Evolutionary conservation across 2,329 filamentous ascomycete species (phyloP).

Genomic region (Plenodomus biglobosus): DNA sequence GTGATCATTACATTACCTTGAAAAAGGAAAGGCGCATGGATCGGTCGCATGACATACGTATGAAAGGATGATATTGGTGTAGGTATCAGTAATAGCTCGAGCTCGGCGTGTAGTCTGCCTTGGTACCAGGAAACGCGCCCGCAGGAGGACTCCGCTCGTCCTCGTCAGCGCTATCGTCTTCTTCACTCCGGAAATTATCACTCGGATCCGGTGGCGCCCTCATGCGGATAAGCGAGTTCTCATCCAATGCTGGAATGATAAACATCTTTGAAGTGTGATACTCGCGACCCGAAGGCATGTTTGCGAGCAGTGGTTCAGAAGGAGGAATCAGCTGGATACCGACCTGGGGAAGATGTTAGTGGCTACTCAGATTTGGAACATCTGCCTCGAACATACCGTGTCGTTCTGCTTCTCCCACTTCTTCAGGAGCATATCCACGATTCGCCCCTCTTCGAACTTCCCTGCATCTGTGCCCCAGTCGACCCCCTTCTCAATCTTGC

Average conservation of each 20-base stretch:
- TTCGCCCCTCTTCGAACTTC: conserved; percentile 77
- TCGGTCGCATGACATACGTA: no score
- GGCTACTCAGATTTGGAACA: not conserved
- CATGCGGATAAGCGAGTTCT: conserved; percentile 62
- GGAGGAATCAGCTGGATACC: conserved; percentile 78
- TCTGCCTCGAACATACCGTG: conserved; percentile 61
- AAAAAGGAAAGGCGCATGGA: no score
- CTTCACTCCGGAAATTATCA: conserved; percentile 43
- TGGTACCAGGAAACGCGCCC: conserved; percentile 43
- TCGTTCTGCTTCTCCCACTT: conserved; percentile 96
- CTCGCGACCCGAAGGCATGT: conserved; percentile 85
- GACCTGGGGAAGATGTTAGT: conserved; percentile 56
- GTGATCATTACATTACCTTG: no score
- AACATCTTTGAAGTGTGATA: conserved; percentile 74
- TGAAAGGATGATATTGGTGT: not conserved
- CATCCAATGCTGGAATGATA: conserved; percentile 64
- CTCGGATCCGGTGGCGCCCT: conserved; percentile 58
- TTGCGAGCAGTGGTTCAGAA: conserved; percentile 68
- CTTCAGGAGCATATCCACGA: conserved; percentile 80
- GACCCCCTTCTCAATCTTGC: conserved; percentile 70
- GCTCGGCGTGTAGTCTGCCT: conserved; percentile 33
- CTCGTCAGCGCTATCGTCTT: conserved; percentile 43
- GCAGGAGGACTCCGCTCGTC: conserved; percentile 32
- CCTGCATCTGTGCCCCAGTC: conserved; percentile 83
- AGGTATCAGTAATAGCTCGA: conserved; percentile 39